A percentile compares a stretch with the other conserved stretches of the same genome.
phyloP scores from a whole-genome alignment of 257 asterid genomes.

The Scutellaria baicalensis region DNA sequence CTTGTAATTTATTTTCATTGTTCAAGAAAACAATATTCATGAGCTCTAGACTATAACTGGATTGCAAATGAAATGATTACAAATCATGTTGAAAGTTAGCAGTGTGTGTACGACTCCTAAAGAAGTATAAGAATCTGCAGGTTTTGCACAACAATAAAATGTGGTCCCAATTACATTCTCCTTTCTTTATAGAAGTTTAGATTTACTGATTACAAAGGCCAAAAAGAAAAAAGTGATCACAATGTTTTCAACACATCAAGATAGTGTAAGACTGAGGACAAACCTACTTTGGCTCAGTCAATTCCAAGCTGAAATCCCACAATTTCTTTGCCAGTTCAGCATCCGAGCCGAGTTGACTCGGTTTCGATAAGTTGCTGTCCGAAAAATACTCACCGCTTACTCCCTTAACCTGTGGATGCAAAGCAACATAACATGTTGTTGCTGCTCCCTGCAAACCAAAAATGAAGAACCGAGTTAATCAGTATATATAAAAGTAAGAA shows the following conservation, averaged over 20 bases:
- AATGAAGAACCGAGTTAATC: background rate
- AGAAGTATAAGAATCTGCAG: too few species aligned
- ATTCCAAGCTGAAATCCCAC: constrained; percentile 60
- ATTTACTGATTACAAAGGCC: too few species aligned
- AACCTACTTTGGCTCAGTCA: constrained; percentile 34
- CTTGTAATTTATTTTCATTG: too few species aligned
- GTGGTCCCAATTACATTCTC: too few species aligned
- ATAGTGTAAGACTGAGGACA: background rate
- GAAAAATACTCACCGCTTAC: constrained; percentile 62
- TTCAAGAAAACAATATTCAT: too few species aligned
- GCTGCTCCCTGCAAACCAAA: constrained; percentile 44
- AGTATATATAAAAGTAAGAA: background rate
- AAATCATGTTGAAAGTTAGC: too few species aligned
- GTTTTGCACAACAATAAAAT: too few species aligned
- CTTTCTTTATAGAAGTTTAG: too few species aligned
- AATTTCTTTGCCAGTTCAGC: constrained; percentile 56
- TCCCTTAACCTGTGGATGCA: constrained; percentile 64
- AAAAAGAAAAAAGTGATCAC: background rate
- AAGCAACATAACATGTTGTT: constrained; percentile 65
- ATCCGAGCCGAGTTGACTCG: constrained; percentile 34
- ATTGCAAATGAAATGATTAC: too few species aligned
- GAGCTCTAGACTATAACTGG: too few species aligned
- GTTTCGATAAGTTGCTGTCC: constrained; percentile 33
- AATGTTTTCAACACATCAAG: background rate
- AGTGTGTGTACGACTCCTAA: too few species aligned